phyloP scores from a whole-genome alignment of 2,329 filamentous ascomycete species.

The Parascedosporium putredinis region DNA sequence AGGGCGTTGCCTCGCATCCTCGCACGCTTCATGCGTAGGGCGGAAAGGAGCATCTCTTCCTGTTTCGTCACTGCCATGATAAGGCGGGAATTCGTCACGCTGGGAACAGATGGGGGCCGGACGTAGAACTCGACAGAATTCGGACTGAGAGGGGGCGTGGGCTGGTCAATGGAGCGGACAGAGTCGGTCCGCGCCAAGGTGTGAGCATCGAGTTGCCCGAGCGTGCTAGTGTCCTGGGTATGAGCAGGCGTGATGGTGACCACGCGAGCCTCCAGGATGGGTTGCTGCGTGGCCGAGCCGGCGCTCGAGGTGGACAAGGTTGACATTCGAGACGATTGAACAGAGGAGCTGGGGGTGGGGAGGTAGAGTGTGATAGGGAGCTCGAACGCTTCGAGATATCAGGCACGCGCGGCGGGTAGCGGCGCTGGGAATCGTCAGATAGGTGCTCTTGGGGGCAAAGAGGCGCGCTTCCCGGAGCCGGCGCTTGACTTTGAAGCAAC shows the following conservation, averaged over 20 bases:
- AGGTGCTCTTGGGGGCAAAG: conserved; percentile 30
- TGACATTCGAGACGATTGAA: conserved; percentile 21
- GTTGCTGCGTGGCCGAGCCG: conserved; percentile 13
- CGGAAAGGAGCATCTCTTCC: conserved; percentile 48
- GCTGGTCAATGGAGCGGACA: conserved; percentile 23
- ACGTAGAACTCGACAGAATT: conserved; percentile 39
- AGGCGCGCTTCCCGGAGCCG: conserved; percentile 27
- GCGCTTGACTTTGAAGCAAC: conserved; percentile 19
- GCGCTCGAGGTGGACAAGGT: conserved; percentile 21
- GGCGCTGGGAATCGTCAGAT: conserved; percentile 29
- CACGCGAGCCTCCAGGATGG: conserved; percentile 28
- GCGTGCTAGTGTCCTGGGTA: conserved; percentile 5
- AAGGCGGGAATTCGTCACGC: conserved; percentile 27
- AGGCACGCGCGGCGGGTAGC: background rate
- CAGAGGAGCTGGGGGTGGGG: conserved; percentile 10
- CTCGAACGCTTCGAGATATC: conserved; percentile 15
- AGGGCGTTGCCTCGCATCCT: conserved; percentile 40
- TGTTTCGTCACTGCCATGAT: conserved; percentile 50
- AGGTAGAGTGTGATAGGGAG: conserved; percentile 15
- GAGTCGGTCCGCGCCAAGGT: conserved; percentile 8
- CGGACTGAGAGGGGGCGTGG: conserved; percentile 41
- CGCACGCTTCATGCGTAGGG: conserved; percentile 45
- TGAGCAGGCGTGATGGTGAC: conserved; percentile 26
- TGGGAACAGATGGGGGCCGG: conserved; percentile 26
- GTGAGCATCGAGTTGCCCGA: conserved; percentile 8